These are phyloP conservation scores for Actinomucor elegans DNA, from an alignment of 371 early-diverging fungal species.

Conservation along the genomic window DNA sequence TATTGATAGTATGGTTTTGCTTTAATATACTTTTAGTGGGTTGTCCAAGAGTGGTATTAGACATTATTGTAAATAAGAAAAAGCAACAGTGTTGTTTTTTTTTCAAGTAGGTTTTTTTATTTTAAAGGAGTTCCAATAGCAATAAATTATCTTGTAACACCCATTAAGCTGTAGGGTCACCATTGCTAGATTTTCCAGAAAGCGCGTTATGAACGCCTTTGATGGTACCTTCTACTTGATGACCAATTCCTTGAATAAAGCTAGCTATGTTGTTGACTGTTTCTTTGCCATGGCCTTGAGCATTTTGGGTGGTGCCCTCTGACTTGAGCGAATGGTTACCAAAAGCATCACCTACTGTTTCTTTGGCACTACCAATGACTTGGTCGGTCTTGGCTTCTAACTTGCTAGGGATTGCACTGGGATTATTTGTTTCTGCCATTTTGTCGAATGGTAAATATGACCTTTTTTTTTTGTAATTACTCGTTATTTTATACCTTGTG, in stretches of 20 bases:
- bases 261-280: not conserved
- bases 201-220: slow-evolving; percentile 1
- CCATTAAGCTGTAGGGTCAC: not conserved
- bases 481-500: too few relatives aligned
- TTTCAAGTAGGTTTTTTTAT: not conserved
- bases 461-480: too few relatives aligned
- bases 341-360: slow-evolving; percentile 18
- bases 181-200: not conserved
- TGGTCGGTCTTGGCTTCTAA: not conserved
- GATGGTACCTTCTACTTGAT: slow-evolving; percentile 3
- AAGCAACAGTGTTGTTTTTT: too few relatives aligned
- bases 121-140: not conserved
- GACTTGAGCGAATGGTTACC: slow-evolving; percentile 23
- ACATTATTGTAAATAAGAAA: slow-evolving; percentile 1
- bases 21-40: slow-evolving; percentile 12
- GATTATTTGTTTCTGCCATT: not conserved
- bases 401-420: not conserved
- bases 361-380: slow-evolving; percentile 17
- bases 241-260: not conserved
- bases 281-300: slow-evolving; percentile 9
- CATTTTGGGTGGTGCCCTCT: slow-evolving; percentile 17
- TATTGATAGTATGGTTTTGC: not conserved
- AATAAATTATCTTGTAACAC: not conserved
- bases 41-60: slow-evolving; percentile 1
- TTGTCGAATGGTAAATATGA: too few relatives aligned